Percentiles rank a stretch among this genome's conserved stretches.
phyloP scores from a whole-genome alignment of 345 rosid genomes.

The Eutrema heterophyllum region DNA sequence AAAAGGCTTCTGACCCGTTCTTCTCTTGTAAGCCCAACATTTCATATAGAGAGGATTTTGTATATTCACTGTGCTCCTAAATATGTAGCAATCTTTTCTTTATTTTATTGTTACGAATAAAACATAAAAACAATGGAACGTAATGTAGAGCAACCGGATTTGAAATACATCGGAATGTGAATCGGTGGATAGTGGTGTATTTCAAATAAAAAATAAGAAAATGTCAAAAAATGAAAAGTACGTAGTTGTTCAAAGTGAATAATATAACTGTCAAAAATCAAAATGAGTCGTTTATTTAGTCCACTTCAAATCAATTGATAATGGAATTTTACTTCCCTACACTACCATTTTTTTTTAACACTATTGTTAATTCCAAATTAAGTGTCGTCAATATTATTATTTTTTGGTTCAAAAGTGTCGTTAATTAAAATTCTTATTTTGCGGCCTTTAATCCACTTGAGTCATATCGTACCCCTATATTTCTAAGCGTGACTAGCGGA shows the following conservation, averaged over 20 bases:
- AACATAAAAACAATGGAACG: background rate
- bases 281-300: constrained; percentile 28
- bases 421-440: constrained; percentile 19
- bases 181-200: constrained; percentile 5
- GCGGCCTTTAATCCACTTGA: constrained; percentile 23
- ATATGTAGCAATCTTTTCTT: background rate
- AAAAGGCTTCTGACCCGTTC: background rate
- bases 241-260: constrained; percentile 14
- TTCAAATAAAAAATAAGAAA: background rate
- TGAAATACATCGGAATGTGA: constrained; percentile 19
- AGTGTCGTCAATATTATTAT: too few species aligned
- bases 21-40: background rate
- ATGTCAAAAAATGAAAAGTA: constrained; percentile 4
- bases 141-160: background rate
- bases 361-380: background rate
- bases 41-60: too few species aligned
- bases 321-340: constrained; percentile 38
- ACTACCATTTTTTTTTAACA: constrained; percentile 16
- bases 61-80: background rate
- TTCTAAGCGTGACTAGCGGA: constrained; percentile 28
- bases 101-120: background rate
- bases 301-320: constrained; percentile 30
- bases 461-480: background rate
- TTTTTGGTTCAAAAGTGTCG: too few species aligned
- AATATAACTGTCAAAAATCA: constrained; percentile 27